Percentiles rank a stretch among this genome's conserved stretches.
Evolutionary conservation across 495 filamentous ascomycete genomes (phyloP).

Genomic region (Pyrenula massariospora): DNA sequence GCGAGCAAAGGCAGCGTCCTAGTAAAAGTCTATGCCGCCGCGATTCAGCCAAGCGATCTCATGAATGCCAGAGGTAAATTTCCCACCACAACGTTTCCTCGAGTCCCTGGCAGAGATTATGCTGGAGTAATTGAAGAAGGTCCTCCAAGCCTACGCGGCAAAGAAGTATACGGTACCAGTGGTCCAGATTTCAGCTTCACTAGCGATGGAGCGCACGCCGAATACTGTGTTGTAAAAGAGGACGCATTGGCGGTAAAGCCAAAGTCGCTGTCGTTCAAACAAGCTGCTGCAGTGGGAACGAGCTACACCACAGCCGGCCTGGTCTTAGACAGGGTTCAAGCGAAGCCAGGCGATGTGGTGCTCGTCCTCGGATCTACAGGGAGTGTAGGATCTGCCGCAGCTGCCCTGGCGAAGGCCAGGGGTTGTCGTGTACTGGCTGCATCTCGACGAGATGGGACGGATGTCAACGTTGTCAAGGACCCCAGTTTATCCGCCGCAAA

Average conservation of each 20-base stretch:
- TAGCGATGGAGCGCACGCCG: constrained; percentile 20
- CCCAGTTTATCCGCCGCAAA: constrained; percentile 14
- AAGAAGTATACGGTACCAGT: constrained; percentile 21
- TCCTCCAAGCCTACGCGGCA: constrained; percentile 6
- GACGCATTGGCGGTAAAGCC: constrained; percentile 14
- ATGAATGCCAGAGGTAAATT: constrained; percentile 26
- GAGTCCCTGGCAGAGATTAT: constrained; percentile 26
- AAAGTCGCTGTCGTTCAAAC: not conserved
- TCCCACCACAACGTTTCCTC: constrained; percentile 23
- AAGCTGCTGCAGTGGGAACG: constrained; percentile 18
- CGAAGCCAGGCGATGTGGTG: constrained; percentile 16
- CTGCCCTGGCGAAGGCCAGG: constrained; percentile 16
- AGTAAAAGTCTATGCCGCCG: not conserved
- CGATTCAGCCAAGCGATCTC: constrained; percentile 28
- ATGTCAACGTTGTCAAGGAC: constrained; percentile 17
- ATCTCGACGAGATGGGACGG: constrained; percentile 13
- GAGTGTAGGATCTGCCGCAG: constrained; percentile 18
- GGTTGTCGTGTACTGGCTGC: constrained; percentile 16
- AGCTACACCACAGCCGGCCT: constrained; percentile 22
- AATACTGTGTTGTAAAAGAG: constrained; percentile 17
- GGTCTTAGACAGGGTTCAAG: constrained; percentile 13
- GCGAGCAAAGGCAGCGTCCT: not conserved
- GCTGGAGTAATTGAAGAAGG: constrained; percentile 7
- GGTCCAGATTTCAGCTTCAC: constrained; percentile 13
- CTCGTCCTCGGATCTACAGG: constrained; percentile 26